Evolutionary conservation across 2,329 filamentous ascomycete species (phyloP).

Genomic region (Neurospora crassa): DNA sequence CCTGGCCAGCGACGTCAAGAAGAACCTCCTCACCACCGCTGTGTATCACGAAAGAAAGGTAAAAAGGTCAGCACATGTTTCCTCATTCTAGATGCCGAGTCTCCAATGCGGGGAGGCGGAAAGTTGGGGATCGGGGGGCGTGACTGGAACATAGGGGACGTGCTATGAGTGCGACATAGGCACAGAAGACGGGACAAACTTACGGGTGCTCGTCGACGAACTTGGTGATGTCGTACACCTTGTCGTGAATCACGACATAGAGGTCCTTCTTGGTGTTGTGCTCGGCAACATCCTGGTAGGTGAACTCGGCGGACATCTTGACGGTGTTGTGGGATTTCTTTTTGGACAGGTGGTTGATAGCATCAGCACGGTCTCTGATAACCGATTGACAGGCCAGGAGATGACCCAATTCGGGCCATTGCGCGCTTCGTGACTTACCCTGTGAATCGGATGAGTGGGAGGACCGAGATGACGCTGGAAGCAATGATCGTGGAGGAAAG

Average conservation of each 20-base stretch:
- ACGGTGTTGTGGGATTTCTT: constrained; percentile 12
- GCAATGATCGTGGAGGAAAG: neutral
- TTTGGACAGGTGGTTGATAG: constrained; percentile 13
- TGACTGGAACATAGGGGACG: constrained; percentile 1
- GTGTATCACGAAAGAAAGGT: constrained; percentile 11
- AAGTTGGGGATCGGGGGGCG: neutral
- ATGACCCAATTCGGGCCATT: neutral
- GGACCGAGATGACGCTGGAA: neutral
- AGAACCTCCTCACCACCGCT: constrained; percentile 98
- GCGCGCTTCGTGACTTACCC: neutral
- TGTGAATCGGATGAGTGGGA: neutral
- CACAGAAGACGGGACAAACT: constrained; percentile 26
- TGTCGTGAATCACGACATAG: constrained; percentile 87
- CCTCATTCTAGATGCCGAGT: neutral
- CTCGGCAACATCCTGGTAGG: constrained; percentile 70
- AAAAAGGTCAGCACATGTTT: constrained; percentile 17
- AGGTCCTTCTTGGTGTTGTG: constrained; percentile 94
- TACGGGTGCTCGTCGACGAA: constrained; percentile 97
- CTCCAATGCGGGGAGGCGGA: constrained; percentile 10
- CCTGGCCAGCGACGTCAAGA: constrained; percentile 90
- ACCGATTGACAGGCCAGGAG: neutral
- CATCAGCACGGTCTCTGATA: neutral
- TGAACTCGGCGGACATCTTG: constrained; percentile 47
- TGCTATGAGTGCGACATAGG: constrained; percentile 5
- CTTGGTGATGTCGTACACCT: constrained; percentile 81